Evolutionary conservation across 305 asterid genomes (phyloP), one percentile per base, ranked within the genome.

Genomic region (Coffea humblotiana): DNA sequence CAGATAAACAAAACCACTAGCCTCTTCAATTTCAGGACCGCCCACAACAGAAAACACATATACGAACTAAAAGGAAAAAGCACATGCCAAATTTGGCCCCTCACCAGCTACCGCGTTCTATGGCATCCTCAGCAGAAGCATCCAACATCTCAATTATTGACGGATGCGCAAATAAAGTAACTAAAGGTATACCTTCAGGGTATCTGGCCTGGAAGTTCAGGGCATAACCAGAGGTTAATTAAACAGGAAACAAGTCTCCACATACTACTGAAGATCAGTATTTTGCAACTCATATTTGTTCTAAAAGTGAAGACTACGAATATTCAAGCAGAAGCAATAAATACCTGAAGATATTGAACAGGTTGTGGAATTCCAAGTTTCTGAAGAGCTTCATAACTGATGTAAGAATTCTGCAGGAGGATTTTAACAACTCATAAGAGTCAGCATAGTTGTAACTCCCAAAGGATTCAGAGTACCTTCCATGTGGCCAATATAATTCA

Each of bases 311-410:
- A 68, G 37, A 61, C 15, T 47, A 29, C 40, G n/a, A 8, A 43
- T 10, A 23, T 71, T 6, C 12, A 45, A 71, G 14, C 58, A 54
- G 16, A 70, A 3, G 29, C 25, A 77, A 47, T 23, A 64, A 72
- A 78, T 90, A 96, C 99, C 99, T 96, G 98, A 83, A 94, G 86
- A 89, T 84, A 93, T 81, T 94, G 98, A 82, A 87, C 72, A 76
- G 98, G 97, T 79, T 96, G 98, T 58, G 91, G 92, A 83, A 94
- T 96, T 82, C 99, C 99, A 81, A 96, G 99, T 84, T 91, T 96
- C 80, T 88, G 90, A 65, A 96, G 92, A 80, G 88, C 86, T 79
- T 88, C 97, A 82, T 92, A 96, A 88, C 93, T 91, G 81, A 94
- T 88, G 85, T 87, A 93, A 58, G 97, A 92, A 81, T 92, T 93